Base-by-base conservation (phyloP, 2,329 filamentous ascomycete species). In the Colletotrichum spinosum region DNA sequence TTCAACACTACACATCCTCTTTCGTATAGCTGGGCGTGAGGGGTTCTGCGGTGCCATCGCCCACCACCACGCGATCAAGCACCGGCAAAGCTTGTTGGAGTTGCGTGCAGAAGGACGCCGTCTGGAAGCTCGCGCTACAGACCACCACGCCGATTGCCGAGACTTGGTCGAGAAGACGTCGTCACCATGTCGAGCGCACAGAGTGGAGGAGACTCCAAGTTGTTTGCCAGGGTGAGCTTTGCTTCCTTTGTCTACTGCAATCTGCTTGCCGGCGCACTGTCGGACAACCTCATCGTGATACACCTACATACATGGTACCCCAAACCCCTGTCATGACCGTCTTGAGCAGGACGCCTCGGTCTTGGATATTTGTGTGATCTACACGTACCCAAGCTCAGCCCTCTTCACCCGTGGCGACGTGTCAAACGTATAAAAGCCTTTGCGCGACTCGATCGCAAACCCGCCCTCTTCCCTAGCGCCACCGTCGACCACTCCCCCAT, bases 201-300 rank as follows among this genome's bases (percentile, higher is more conserved):
- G 69, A 81, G 89, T 79, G 93, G 92, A 82, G 94, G 96, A 81
- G 96, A 98, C 89, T 97, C 96, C 83, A 98, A 97, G 88, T 90
- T 99, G 83, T 99, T 99, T 85, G 95, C 96, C 80, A 90, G 96
- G 85, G 96, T 99, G 88, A 85, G 86, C 79, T 62, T 67, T 68
- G 46, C 46, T 60, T 66, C 52, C 38, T 8, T 53, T 46, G 3
- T 33, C 52, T 12, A 42, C 25, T 63, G 9, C 60, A 57, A 39
- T 50, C 34, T 52, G 10, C 63, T 55, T 25, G 55, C 33, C 15
- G 25, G 13, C 25, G 33, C 46, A 39, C 46, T 12, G 44, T 49
- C 39, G 42, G 48, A 56, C 17, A 44, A n/a, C 17, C 4, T 35
- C 39, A 37, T 46, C 35, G 38, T 38, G 35, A 41, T 9, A 44